Evolutionary conservation across 768 basidiomycete genomes (phyloP), one percentile per base, ranked within the genome.

Genomic region (Mycena leptocephala): DNA sequence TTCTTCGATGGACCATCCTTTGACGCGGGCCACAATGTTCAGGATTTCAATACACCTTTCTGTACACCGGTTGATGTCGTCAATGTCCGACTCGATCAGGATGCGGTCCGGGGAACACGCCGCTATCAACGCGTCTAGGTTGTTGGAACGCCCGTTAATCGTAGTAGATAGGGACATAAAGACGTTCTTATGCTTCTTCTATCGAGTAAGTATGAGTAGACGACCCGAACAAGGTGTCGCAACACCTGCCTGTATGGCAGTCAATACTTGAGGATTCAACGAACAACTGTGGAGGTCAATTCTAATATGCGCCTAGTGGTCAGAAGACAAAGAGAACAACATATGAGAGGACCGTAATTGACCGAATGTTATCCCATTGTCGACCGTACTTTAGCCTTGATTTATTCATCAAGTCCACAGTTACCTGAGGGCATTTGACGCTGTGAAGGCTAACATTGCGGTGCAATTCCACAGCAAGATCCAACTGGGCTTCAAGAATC

Each of bases 271-370:
- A 9, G 92, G 87, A 75, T 94, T 96, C 78, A 97, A 85, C 0
- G 96, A 95, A 81, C 96, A 99, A 58, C 95, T 96, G 83, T 99
- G 98, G 79, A 99, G 83, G 82, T 98, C 97, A 59, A 99, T 84
- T 79, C 93, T 97, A 81, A 10, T 39, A 20, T 28, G 51, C 7
- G 33, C 24, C n/a, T n/a, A 33, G 35, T 33, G 10, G 58, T 72
- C n/a, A 70, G 77, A 9, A 35, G 32, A 22, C n/a, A n/a, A 59
- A 24, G 16, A n/a, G n/a, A n/a, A n/a, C 11, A 24, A 28, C n/a
- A 16, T 16, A 26, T 5, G 9, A 59, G 18, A 43, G 20, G 4
- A 51, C 0, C 39, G 48, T 37, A 46, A n/a, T 32, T 53, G 39
- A 78, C 77, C 77, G 77, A 43, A 98, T 92, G 24, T 81, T 82